Percentiles rank a stretch among this genome's conserved stretches.
Conservation (phyloP, 768 basidiomycete genomes). For the Leucocoprinus birnbaumii region DNA sequence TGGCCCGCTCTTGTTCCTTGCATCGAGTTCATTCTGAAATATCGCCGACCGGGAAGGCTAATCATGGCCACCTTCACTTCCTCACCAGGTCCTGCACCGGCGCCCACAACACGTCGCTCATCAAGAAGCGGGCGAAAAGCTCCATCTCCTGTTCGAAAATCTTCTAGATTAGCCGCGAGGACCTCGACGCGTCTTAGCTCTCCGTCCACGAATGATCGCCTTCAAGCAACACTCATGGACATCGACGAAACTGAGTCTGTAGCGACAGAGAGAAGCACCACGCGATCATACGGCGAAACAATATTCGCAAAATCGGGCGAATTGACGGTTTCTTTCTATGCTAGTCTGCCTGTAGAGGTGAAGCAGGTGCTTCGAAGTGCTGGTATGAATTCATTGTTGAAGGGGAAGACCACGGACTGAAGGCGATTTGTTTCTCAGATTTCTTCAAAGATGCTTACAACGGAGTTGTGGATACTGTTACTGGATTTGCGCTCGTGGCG, state of each 20-base stretch:
- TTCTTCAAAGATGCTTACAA: slow-evolving; percentile 66
- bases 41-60: not conserved
- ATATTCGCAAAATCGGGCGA: slow-evolving; percentile 76
- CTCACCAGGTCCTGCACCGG: slow-evolving; percentile 45
- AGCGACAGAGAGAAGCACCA: slow-evolving; percentile 31
- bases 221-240: slow-evolving; percentile 48
- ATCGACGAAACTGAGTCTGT: slow-evolving; percentile 52
- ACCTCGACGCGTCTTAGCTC: slow-evolving; percentile 40
- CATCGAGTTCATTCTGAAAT: not conserved
- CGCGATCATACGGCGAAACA: slow-evolving; percentile 35
- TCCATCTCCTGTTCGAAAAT: slow-evolving; percentile 17
- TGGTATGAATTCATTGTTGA: slow-evolving; percentile 36
- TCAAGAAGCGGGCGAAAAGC: slow-evolving; percentile 27
- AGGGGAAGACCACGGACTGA: slow-evolving; percentile 4
- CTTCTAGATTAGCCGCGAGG: slow-evolving; percentile 10
- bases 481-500: slow-evolving; percentile 72
- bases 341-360: slow-evolving; percentile 69
- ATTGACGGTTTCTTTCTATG: slow-evolving; percentile 63
- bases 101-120: slow-evolving; percentile 36
- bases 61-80: slow-evolving; percentile 60
- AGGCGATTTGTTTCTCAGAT: slow-evolving; percentile 36
- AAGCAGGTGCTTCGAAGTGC: slow-evolving; percentile 68
- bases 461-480: slow-evolving; percentile 67
- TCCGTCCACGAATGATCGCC: slow-evolving; percentile 29
- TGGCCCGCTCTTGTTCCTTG: not conserved